Evolutionary conservation across 176 grass and related monocot genomes (phyloP), one percentile per base, ranked within the genome.

Genomic region (Tillandsia leiboldiana): DNA sequence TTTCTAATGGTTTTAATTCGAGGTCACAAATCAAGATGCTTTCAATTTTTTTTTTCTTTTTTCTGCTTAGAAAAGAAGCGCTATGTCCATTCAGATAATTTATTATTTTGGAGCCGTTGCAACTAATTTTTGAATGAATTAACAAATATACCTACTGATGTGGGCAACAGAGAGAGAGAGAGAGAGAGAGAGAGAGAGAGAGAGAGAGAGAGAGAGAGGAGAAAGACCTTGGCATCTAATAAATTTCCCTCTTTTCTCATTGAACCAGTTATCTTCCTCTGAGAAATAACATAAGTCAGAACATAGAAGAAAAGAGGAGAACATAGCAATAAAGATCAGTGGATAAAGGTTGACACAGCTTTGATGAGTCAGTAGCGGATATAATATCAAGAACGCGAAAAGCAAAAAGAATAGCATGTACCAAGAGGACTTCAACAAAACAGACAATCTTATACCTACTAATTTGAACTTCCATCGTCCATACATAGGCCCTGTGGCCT

Each of bases 201-300:
- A n/a, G 64, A 64, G 50, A 70, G 76, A 51, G 57, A 64, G 53
- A 51, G 49, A 49, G 17, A 63, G 77, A 99, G 33, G 53, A 65
- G n/a, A 73, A 65, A 75, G 74, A 99, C 94, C 84, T 93, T 99
- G 70, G 94, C 66, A 90, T 93, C 90, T 53, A 84, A 69, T 56
- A 73, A 63, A 56, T 81, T 90, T 78, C 80, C 87, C 66, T 99
- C 94, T 75, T 84, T 93, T 62, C 84, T 88, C 75, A 90, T 57
- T 48, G 85, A 86, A 72, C 27, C 50, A 51, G 50, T 33, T 51
- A 82, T 86, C 77, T 77, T 99, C 66, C 72, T 80, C 94, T 99
- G 89, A 51, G 33, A 64, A 70, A 87, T 49, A 83, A 74, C 29
- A 68, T 83, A 59, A 64, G 3, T 14, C 14, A 64, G 50, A 61